Conservation (phyloP, 805 yeast species). For the Cyberlindnera japonica region DNA sequence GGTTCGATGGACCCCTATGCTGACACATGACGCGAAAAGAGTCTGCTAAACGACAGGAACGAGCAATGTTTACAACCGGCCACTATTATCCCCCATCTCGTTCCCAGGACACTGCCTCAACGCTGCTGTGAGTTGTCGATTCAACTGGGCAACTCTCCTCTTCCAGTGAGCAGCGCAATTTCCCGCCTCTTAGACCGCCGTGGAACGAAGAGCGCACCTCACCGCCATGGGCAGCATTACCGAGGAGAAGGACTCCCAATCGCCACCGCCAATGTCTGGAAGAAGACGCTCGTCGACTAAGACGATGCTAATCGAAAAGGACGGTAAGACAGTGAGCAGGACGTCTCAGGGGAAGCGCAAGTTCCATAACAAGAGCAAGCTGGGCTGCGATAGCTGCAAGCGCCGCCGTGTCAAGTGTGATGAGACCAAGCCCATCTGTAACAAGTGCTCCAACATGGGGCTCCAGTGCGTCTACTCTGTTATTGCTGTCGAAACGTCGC, state of each 20-base stretch:
- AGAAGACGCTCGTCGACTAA: constrained; percentile 10
- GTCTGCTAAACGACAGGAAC: constrained; percentile 16
- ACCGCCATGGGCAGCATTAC: too few relatives aligned
- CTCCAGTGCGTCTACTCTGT: constrained; percentile 64
- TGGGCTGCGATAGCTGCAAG: constrained; percentile 89
- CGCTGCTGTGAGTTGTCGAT: constrained; percentile 13
- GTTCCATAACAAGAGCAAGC: constrained; percentile 83
- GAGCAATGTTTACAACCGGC: constrained; percentile 8
- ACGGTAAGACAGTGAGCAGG: constrained; percentile 37
- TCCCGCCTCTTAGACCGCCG: too few relatives aligned
- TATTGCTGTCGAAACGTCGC: too few relatives aligned
- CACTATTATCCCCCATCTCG: background rate
- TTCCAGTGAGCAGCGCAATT: too few relatives aligned
- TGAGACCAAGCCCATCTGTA: constrained; percentile 75
- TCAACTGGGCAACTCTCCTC: constrained; percentile 14
- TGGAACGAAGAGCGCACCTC: too few relatives aligned
- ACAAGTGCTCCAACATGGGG: constrained; percentile 75
- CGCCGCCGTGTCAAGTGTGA: constrained; percentile 90
- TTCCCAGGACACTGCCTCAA: constrained; percentile 14
- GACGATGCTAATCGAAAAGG: constrained; percentile 31
- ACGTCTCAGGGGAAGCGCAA: constrained; percentile 70
- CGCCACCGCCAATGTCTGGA: constrained; percentile 7
- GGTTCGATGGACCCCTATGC: too few relatives aligned
- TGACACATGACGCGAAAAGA: background rate
- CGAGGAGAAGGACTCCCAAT: background rate